Percentiles rank a stretch among this genome's conserved stretches.
Conservation (phyloP, 305 asterid species). For the Andrographis paniculata region DNA sequence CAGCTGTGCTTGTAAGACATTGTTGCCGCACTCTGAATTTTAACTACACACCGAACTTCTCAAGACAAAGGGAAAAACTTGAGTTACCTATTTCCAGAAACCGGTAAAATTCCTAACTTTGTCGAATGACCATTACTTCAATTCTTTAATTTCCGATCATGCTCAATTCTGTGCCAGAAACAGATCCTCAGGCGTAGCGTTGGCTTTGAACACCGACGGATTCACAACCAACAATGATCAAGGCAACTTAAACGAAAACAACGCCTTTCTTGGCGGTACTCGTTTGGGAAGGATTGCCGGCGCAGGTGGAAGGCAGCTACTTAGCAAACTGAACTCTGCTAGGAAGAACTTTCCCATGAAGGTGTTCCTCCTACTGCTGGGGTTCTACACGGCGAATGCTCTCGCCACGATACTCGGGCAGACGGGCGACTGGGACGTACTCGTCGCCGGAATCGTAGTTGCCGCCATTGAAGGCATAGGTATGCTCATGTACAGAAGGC, state of each 20-base stretch:
- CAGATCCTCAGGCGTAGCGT: slow-evolving; percentile 15
- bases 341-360: slow-evolving; percentile 78
- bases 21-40: slow-evolving; percentile 24
- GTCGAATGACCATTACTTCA: neutral
- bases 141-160: neutral
- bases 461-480: slow-evolving; percentile 97
- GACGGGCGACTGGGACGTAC: slow-evolving; percentile 96
- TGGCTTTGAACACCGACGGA: slow-evolving; percentile 70
- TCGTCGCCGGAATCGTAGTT: slow-evolving; percentile 91
- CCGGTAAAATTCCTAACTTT: slow-evolving; percentile 27
- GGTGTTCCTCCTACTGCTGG: slow-evolving; percentile 78
- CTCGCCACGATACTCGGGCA: slow-evolving; percentile 94
- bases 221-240: slow-evolving; percentile 48
- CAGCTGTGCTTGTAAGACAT: slow-evolving; percentile 23
- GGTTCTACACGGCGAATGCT: slow-evolving; percentile 94
- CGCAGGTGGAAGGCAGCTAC: slow-evolving; percentile 67
- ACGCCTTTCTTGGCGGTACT: slow-evolving; percentile 55
- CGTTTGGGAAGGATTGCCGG: slow-evolving; percentile 87
- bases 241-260: slow-evolving; percentile 34
- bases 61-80: slow-evolving; percentile 27
- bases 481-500: slow-evolving; percentile 80
- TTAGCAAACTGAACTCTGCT: slow-evolving; percentile 81
- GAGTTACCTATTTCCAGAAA: slow-evolving; percentile 25
- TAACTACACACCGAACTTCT: slow-evolving; percentile 17
- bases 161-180: neutral